Base-by-base conservation (phyloP, 2,329 filamentous ascomycete species). In the Colletotrichum sp. region DNA sequence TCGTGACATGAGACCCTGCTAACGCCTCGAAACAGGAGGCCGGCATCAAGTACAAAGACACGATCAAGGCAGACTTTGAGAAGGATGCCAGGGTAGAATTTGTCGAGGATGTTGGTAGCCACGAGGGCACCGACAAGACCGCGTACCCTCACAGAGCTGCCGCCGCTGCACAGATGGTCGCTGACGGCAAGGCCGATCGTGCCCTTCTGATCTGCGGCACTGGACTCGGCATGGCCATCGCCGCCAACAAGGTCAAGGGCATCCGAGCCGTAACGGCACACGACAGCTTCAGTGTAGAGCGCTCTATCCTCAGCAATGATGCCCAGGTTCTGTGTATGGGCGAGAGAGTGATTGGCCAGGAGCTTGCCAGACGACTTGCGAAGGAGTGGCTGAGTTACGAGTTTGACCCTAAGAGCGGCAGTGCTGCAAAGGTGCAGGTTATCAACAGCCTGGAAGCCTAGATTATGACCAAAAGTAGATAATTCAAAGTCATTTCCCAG, bases 201-300 rank as follows among this genome's bases (percentile, higher is more conserved):
- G 95, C 95, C 0, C 88, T 98, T 49, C 87, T 96, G 57, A 95
- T 98, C 87, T 98, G 95, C 86, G 95, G 95, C 4, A 98, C 95
- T 0, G 95, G 95, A 0, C 90, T 98, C 9, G 95, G 95, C 24
- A 95, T 98, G 9, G 95, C 95, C 80, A 98, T 98, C 82, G 88
- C 92, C n/a, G 95, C 95, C 79, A 98, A 98, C 89, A 98, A 98
- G 85, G 92, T 98, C 78, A 93, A 92, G 72, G 95, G 95, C 7
- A 92, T 98, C 77, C 89, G 95, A 28, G 95, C 95, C n/a, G 95
- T 98, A 21, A 98, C 95, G 7, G 95, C 95, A 2, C 95, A 98
- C 84, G 95, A 98, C 83, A 93, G 92, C 79, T 98, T 96, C 88
- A 93, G 91, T 72, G 95, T 98, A 7, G 95, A 98, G 89, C 88